A percentile compares a stretch with the other conserved stretches of the same genome.
These are phyloP conservation scores for Vigna radiata DNA, from an alignment of 306 rosid genomes.

Conservation along the genomic window DNA sequence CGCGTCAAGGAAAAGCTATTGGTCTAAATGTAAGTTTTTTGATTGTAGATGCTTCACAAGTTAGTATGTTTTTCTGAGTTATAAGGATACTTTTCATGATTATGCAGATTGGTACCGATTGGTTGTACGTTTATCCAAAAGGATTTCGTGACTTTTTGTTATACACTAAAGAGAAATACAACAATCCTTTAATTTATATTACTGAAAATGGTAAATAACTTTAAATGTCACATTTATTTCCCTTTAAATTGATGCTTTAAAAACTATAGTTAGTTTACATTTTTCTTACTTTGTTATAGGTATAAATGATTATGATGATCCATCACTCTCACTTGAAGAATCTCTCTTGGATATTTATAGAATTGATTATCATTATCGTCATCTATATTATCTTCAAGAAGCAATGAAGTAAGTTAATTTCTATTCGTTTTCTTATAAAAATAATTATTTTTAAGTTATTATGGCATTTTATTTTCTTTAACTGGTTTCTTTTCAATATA, in stretches of 20 bases:
- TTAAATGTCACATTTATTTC: background rate
- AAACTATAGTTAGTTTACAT: background rate
- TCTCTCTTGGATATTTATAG: slow-evolving; percentile 56
- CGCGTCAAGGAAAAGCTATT: slow-evolving; percentile 36
- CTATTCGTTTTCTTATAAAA: background rate
- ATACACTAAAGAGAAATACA: slow-evolving; percentile 53
- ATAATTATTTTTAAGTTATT: background rate
- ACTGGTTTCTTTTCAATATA: background rate
- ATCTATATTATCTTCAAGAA: slow-evolving; percentile 51
- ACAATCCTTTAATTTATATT: slow-evolving; percentile 63
- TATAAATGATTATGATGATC: slow-evolving; percentile 55
- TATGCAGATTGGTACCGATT: slow-evolving; percentile 55
- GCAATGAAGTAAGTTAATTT: slow-evolving; percentile 57
- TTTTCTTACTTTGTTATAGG: slow-evolving; percentile 42
- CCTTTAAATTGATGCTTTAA: background rate
- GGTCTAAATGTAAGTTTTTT: slow-evolving; percentile 35
- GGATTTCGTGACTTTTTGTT: slow-evolving; percentile 54
- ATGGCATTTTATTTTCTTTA: background rate
- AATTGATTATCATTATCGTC: slow-evolving; percentile 54
- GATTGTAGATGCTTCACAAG: background rate
- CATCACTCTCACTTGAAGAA: slow-evolving; percentile 47
- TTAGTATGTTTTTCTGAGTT: background rate
- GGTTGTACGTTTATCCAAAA: slow-evolving; percentile 63
- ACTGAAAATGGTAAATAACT: slow-evolving; percentile 62
- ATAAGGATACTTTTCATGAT: background rate